Percentiles rank a stretch among this genome's conserved stretches.
Evolutionary conservation across 2,329 filamentous ascomycete species (phyloP).

Genomic region (Cercospora berteroae): DNA sequence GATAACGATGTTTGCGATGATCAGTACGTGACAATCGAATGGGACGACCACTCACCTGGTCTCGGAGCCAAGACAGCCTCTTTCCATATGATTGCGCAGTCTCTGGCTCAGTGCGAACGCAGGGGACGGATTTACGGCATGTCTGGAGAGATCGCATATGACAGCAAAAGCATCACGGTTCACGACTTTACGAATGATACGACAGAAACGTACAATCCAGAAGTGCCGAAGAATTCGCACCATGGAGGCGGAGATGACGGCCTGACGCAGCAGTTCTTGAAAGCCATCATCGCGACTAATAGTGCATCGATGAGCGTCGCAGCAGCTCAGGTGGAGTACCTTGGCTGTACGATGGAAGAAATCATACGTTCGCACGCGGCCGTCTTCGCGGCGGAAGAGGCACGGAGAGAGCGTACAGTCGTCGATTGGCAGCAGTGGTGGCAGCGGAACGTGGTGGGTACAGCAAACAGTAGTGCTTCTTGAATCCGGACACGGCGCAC

Average conservation of each 20-base stretch:
- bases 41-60: conserved; percentile 61
- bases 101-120: conserved; percentile 80
- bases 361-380: conserved; percentile 84
- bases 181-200: conserved; percentile 66
- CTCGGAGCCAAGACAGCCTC: conserved; percentile 77
- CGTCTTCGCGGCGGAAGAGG: conserved; percentile 92
- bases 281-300: conserved; percentile 77
- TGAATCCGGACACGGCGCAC: background rate
- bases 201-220: conserved; percentile 59
- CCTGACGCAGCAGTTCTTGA: conserved; percentile 76
- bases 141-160: conserved; percentile 80
- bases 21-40: conserved; percentile 81
- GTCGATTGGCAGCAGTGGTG: conserved; percentile 55
- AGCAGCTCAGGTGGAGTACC: conserved; percentile 69
- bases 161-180: conserved; percentile 72
- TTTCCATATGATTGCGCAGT: conserved; percentile 93
- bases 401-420: conserved; percentile 66
- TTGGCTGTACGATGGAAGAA: conserved; percentile 85
- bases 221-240: conserved; percentile 47
- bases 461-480: background rate
- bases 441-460: conserved; percentile 14
- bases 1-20: conserved; percentile 95
- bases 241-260: conserved; percentile 81
- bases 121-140: conserved; percentile 84
- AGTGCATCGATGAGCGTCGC: conserved; percentile 64